Evolutionary conservation across 1,284 basidiomycete genomes (phyloP).

Genomic region (Cystobasidium sp.): DNA sequence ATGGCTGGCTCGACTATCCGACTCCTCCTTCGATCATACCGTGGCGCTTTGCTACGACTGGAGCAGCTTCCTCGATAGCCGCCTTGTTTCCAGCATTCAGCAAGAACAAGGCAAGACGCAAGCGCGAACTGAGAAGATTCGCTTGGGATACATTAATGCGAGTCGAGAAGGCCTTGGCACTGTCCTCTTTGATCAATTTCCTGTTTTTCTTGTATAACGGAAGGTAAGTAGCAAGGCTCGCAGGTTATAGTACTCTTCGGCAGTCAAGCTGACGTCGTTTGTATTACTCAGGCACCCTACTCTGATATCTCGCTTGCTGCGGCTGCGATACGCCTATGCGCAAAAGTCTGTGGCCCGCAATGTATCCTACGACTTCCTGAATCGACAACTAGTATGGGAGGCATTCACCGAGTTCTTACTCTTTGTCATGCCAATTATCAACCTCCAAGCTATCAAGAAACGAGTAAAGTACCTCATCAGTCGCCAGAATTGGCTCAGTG

Average conservation of each 20-base stretch:
- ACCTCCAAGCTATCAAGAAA: conserved; percentile 66
- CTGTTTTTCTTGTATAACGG: conserved; percentile 84
- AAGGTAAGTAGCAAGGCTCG: conserved; percentile 62
- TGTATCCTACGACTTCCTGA: conserved; percentile 98
- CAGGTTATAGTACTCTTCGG: not conserved
- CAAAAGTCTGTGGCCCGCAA: conserved; percentile 73
- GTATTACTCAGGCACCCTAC: conserved; percentile 73
- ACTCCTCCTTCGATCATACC: conserved; percentile 44
- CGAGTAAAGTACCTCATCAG: conserved; percentile 61
- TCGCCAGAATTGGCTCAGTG: conserved; percentile 51
- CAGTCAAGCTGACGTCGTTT: not conserved
- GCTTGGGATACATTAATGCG: conserved; percentile 74
- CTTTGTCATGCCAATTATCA: conserved; percentile 85
- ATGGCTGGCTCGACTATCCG: conserved; percentile 52
- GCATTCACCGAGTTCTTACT: conserved; percentile 94
- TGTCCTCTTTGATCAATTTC: conserved; percentile 73
- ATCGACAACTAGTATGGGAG: conserved; percentile 99
- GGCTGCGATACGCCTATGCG: conserved; percentile 76
- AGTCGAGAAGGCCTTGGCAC: conserved; percentile 69
- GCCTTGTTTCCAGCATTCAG: conserved; percentile 68
- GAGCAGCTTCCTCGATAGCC: conserved; percentile 50
- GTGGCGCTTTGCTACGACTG: conserved; percentile 48
- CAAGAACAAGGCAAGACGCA: conserved; percentile 49
- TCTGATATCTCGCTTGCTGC: conserved; percentile 78
- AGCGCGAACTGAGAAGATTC: conserved; percentile 61